A percentile compares a stretch with the other conserved stretches of the same genome.
These are phyloP conservation scores for Aspergillus jensenii DNA, from an alignment of 2,329 filamentous ascomycete species.

Conservation along the genomic window DNA sequence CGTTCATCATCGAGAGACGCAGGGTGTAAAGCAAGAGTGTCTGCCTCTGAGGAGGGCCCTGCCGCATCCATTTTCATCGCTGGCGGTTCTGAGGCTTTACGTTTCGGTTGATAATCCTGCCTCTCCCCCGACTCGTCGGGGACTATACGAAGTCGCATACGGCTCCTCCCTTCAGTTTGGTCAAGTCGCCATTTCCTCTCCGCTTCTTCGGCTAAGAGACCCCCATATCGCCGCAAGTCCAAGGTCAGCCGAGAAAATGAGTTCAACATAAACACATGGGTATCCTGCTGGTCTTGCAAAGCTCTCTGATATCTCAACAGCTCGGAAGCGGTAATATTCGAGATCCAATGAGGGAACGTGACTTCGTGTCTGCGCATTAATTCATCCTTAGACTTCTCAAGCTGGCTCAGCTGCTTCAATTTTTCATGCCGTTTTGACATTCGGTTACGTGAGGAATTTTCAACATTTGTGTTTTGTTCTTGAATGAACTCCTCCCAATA, in stretches of 20 bases:
- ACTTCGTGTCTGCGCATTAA: conserved; percentile 79
- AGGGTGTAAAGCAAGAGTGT: conserved; percentile 41
- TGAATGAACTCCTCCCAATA: conserved; percentile 86
- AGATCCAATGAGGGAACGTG: conserved; percentile 86
- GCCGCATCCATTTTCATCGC: conserved; percentile 49
- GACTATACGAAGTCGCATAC: conserved; percentile 86
- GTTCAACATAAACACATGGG: conserved; percentile 72
- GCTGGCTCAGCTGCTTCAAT: conserved; percentile 74
- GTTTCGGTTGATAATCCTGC: conserved; percentile 81
- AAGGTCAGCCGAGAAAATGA: conserved; percentile 76
- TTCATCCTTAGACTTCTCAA: conserved; percentile 68
- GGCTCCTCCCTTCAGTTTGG: conserved; percentile 89
- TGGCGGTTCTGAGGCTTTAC: conserved; percentile 60
- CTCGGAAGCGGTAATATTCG: conserved; percentile 91
- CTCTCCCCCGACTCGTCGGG: conserved; percentile 70
- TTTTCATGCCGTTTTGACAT: conserved; percentile 76
- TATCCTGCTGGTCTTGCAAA: conserved; percentile 91
- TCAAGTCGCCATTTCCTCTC: conserved; percentile 85
- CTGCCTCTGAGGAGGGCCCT: conserved; percentile 40
- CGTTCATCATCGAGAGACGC: conserved; percentile 32
- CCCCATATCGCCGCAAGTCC: conserved; percentile 75
- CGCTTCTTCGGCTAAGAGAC: conserved; percentile 68
- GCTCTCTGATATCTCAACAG: conserved; percentile 87
- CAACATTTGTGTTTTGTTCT: conserved; percentile 75
- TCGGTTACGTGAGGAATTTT: conserved; percentile 70